Evolutionary conservation across 768 basidiomycete genomes (phyloP), one percentile per base, ranked within the genome.

Genomic region (Panaeolus cyanescens): DNA sequence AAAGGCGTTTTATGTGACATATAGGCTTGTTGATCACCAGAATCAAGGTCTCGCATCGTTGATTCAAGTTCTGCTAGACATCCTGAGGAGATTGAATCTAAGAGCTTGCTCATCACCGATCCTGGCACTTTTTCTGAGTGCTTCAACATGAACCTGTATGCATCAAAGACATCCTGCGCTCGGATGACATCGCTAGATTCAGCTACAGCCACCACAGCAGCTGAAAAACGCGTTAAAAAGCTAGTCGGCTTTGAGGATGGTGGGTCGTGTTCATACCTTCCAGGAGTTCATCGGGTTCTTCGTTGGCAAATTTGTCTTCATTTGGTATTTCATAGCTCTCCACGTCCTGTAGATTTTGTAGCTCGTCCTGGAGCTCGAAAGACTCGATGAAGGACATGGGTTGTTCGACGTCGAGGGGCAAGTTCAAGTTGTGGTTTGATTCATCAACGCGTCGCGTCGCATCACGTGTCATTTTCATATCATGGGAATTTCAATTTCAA

Each of bases 1-100:
- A 99, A 80, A 0, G 93, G 86, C 3, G 71, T 64, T 71, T 89
- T 92, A 73, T 95, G 94, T 0, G 78, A 68, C 64, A 82, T 73
- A 67, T 84, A 81, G 1, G 80, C 78, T 59, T 89, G 80, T 60
- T 87, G 83, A 54, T 89, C 85, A 28, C 90, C 92, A 5, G 83
- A 77, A 8, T 91, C 88, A 25, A 92, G 74, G 64, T 94, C 92
- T 56, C 82, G 83, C 31, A 82, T 68, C 3, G 92, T 87, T 20
- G 84, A 79, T 19, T 96, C 94, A 42, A 94, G 78, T 72, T 94
- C 88, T 2, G 85, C 74, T 45, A 81, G 81, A 58, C 95, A 83
- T 0, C 87, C 91, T 0, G 94, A 96, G 0, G 86, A 77, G 59
- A 97, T 82, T 3, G 92, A 90, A 75, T 99, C 96, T 50, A 98